These are phyloP conservation scores for Gymnopilus dilepis DNA, from an alignment of 768 basidiomycete species.

Conservation along the genomic window DNA sequence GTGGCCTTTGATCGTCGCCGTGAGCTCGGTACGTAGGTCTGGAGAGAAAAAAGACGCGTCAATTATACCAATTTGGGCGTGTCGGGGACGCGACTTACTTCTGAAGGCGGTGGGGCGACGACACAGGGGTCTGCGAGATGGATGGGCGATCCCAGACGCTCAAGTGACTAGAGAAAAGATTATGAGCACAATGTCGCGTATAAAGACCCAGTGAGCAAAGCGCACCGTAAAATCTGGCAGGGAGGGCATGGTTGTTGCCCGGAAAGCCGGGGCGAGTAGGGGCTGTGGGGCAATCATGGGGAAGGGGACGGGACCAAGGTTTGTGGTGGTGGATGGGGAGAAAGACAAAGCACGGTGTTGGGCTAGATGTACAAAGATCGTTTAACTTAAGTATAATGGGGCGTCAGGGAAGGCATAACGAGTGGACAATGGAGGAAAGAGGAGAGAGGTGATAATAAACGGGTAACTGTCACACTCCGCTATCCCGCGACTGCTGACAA, in stretches of 20 bases:
- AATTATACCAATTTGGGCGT: conserved; percentile 3
- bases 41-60: conserved; percentile 22
- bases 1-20: conserved; percentile 43
- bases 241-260: conserved; percentile 14
- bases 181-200: conserved; percentile 1
- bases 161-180: conserved; percentile 22
- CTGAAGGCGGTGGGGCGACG: conserved; percentile 17
- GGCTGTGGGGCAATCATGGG: conserved; percentile 28
- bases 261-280: conserved; percentile 18
- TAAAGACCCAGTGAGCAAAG: conserved; percentile 1
- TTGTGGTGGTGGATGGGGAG: conserved; percentile 19
- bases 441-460: conserved; percentile 16
- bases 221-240: conserved; percentile 14
- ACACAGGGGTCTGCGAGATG: conserved; percentile 30
- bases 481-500: conserved; percentile 17
- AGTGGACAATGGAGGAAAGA: conserved; percentile 48
- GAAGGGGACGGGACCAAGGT: conserved; percentile 25
- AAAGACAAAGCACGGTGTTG: conserved; percentile 23
- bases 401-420: conserved; percentile 32
- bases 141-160: conserved; percentile 35
- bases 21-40: conserved; percentile 36
- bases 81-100: conserved; percentile 26
- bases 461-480: conserved; percentile 8
- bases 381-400: conserved; percentile 21
- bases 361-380: conserved; percentile 13